Base-by-base conservation (phyloP, 2,329 filamentous ascomycete genomes). In the Falciphora oryzae region DNA sequence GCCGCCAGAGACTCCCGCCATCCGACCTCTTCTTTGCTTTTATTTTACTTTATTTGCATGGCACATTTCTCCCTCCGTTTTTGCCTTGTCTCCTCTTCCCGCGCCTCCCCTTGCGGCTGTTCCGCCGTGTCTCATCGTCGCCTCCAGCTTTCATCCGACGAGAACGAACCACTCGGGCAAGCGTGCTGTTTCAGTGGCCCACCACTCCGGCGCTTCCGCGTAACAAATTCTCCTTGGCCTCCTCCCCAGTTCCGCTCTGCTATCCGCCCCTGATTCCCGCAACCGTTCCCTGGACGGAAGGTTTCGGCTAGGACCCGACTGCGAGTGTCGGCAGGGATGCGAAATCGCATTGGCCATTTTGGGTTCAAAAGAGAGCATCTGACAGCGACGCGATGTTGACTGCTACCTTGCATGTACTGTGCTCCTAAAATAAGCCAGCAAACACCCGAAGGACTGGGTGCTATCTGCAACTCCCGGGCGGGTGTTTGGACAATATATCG, bases 71-170 rank as follows among this genome's bases (percentile, higher is more conserved):
- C 44, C 22, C 14, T 53, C 16, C 14, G 38, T 13, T 18, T 25
- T 50, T 16, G 44, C 44, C 44, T 38, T 10, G 44, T n/a, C 44
- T 53, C 44, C 18, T 8, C 44, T 1, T 53, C 18, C 44, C 38
- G 38, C 14, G 14, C 38, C 11, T 14, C 32, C 38, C 44, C n/a
- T 14, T 53, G 44, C 44, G 44, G 44, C 44, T 18, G 44, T 4
- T 25, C 44, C 44, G 22, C 6, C 44, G 22, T 38, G 58, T 60
- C 58, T 60, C 58, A 60, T 60, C 58, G 27, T 60, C 58, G 58
- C 22, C 58, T 16, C 58, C 58, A 31, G 58, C 31, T 60, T 60
- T 60, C 58, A 60, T 60, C 58, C 58, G 28, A 35, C 28, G 58
- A 38, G 14, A 22, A 16, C 58, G 58, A 60, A 35, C 58, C 58